Evolutionary conservation across 2,329 filamentous ascomycete genomes (phyloP), one percentile per base, ranked within the genome.

Genomic region (Diaporthe sp.): DNA sequence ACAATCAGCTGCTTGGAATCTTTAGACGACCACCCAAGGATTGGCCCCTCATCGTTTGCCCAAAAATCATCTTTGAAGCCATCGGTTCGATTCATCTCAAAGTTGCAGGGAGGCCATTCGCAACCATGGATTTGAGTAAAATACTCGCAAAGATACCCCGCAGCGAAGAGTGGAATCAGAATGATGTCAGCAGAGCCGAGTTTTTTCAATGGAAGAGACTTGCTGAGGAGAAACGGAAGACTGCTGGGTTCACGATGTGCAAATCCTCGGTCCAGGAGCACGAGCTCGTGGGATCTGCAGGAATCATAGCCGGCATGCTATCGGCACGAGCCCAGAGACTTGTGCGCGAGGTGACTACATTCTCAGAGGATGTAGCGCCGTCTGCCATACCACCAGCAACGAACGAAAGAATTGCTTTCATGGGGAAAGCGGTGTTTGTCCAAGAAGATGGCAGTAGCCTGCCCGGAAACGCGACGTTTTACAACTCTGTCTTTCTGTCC

Each of bases 151-250:
- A 25, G 4, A 3, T 35, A 2, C 30, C 61, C 22, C 12, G 0
- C 6, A 22, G 0, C 2, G 61, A 67, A 13, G 19, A 52, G 2
- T 52, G 61, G 61, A 0, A 0, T 17, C 0, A 9, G 2, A 0
- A 19, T 7, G 1, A 0, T 9, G 8, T 61, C 1, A 12, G 13
- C 30, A 67, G 61, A 3, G 19, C 13, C 1, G 30, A 50, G 2
- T 67, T 50, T 19, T 67, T 67, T 13, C 1, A 10, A 7, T 50
- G 42, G 61, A 67, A 52, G 45, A 50, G 61, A 38, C 10, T 30
- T 4, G 22, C 30, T n/a, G 61, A 67, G 25, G 12, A 67, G 1
- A 25, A 50, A 19, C 61, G 61, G 25, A 25, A 12, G 3, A 1
- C 13, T 19, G 28, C 42, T 7, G 61, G 61, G 4, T 67, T 50